Conservation (phyloP, 768 basidiomycete species). For the Macrolepiota dolichaula region DNA sequence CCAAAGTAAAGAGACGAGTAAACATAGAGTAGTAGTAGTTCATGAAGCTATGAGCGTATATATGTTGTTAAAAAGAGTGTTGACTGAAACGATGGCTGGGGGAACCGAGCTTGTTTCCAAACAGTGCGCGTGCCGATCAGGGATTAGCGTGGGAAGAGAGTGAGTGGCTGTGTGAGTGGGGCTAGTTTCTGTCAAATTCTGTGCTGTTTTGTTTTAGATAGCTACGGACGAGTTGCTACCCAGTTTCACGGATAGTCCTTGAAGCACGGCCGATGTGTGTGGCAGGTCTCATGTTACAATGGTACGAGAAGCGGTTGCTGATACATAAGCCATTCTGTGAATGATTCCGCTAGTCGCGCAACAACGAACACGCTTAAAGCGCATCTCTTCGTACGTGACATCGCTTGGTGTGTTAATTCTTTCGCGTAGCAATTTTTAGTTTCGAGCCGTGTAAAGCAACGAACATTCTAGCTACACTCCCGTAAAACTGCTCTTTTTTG, state of each 20-base stretch:
- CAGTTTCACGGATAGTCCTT: neutral
- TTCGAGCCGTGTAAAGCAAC: neutral
- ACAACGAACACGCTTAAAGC: neutral
- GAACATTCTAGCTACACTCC: neutral
- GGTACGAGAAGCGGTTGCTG: neutral
- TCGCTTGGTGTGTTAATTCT: neutral
- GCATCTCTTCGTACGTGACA: neutral
- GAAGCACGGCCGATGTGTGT: conserved; percentile 3
- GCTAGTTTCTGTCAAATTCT: neutral
- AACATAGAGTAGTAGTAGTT: neutral
- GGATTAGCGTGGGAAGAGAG: neutral
- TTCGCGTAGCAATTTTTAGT: conserved; percentile 4
- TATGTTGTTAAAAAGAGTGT: neutral
- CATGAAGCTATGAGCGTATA: neutral
- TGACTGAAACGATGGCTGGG: neutral
- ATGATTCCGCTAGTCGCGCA: conserved; percentile 5
- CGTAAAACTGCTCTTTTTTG: neutral
- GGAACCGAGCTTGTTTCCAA: neutral
- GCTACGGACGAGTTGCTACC: neutral
- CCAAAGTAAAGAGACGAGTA: neutral
- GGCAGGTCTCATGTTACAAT: neutral
- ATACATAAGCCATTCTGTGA: neutral
- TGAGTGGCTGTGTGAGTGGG: neutral
- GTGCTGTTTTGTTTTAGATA: no score
- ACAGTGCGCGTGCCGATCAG: neutral